These are phyloP conservation scores for Ganoderma lingzhi DNA, from an alignment of 1,284 basidiomycete genomes.

Conservation along the genomic window DNA sequence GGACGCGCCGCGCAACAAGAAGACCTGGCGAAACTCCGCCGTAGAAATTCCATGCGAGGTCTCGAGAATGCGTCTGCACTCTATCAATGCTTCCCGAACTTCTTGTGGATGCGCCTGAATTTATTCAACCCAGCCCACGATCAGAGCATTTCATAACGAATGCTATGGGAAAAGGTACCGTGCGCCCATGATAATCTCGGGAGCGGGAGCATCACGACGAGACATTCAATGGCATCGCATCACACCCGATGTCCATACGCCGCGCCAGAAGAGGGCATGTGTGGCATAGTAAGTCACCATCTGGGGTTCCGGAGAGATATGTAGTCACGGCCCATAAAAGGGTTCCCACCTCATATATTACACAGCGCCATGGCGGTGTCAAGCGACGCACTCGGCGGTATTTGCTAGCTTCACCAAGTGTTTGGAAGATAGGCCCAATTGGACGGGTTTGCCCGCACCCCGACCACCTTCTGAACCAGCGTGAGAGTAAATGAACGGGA, in stretches of 20 bases:
- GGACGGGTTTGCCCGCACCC: not conserved
- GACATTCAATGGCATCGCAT: constrained; percentile 20
- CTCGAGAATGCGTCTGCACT: not conserved
- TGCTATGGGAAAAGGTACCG: constrained; percentile 10
- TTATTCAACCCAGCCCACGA: constrained; percentile 15
- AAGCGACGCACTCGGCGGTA: not conserved
- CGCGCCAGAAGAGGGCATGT: constrained; percentile 21
- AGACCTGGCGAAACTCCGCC: not conserved
- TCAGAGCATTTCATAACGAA: constrained; percentile 16
- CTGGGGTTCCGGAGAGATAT: not conserved
- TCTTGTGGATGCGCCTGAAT: not conserved
- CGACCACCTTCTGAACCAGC: not conserved
- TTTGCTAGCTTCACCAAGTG: not conserved
- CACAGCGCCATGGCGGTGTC: not conserved
- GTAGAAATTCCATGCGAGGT: not conserved
- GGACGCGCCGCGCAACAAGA: not conserved
- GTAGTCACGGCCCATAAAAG: not conserved
- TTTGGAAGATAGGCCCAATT: not conserved
- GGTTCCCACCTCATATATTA: not conserved
- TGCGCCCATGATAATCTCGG: constrained; percentile 15
- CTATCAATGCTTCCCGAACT: not conserved
- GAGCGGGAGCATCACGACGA: constrained; percentile 15
- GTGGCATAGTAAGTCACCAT: constrained; percentile 3
- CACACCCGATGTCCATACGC: constrained; percentile 16
- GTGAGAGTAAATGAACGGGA: not conserved